Conservation (phyloP, 768 basidiomycete species). For the Boletellus ananas region DNA sequence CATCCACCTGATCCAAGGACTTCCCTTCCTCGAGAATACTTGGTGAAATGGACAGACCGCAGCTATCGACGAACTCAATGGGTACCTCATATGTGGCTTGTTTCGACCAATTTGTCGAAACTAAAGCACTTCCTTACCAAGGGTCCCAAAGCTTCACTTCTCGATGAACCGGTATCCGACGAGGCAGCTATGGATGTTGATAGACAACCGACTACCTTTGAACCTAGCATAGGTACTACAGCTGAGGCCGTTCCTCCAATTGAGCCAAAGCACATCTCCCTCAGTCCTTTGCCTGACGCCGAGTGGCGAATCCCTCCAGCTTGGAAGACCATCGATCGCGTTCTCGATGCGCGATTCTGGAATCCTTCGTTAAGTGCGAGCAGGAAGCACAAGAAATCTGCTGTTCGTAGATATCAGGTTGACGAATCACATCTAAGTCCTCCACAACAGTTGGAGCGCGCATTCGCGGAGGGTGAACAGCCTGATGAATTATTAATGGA, state of each 20-base stretch:
- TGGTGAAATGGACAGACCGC: conserved; percentile 82
- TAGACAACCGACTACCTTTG: conserved; percentile 33
- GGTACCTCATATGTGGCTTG: conserved; percentile 92
- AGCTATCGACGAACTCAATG: conserved; percentile 80
- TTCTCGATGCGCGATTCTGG: conserved; percentile 78
- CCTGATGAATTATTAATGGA: conserved; percentile 54
- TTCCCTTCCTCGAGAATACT: conserved; percentile 80
- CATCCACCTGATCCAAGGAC: conserved; percentile 51
- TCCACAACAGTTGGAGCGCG: conserved; percentile 30
- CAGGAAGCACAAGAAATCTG: conserved; percentile 11
- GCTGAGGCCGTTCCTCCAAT: conserved; percentile 28
- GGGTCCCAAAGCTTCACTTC: conserved; percentile 66
- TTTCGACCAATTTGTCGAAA: conserved; percentile 59
- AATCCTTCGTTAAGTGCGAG: conserved; percentile 30
- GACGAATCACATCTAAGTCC: conserved; percentile 21
- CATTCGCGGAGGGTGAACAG: conserved; percentile 59
- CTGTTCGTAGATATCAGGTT: conserved; percentile 26
- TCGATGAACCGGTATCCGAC: conserved; percentile 42
- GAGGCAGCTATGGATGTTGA: conserved; percentile 28
- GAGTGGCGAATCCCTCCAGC: conserved; percentile 65
- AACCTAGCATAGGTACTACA: conserved; percentile 37
- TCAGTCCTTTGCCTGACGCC: conserved; percentile 60
- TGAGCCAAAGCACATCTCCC: conserved; percentile 29
- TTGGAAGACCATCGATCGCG: conserved; percentile 92
- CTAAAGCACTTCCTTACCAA: conserved; percentile 72